phyloP scores from a whole-genome alignment of 2,329 filamentous ascomycete species.

The Claviceps digitariae region DNA sequence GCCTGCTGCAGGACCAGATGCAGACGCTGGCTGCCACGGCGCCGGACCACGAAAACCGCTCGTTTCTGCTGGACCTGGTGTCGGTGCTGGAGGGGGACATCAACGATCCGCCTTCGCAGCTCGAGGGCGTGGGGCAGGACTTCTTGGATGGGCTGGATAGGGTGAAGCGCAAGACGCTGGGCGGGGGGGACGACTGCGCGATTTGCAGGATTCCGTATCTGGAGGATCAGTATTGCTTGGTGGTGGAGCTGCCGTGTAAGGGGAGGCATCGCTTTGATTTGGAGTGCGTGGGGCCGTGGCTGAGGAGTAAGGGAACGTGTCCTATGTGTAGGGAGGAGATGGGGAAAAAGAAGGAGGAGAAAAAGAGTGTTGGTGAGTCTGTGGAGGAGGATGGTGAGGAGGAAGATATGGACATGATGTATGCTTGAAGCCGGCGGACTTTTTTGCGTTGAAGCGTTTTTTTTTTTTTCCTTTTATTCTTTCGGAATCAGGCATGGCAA shows the following conservation, averaged over 20 bases:
- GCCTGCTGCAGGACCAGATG: slow-evolving; percentile 46
- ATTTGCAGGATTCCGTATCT: slow-evolving; percentile 50
- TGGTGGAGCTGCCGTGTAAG: slow-evolving; percentile 51
- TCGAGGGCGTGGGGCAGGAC: slow-evolving; percentile 43
- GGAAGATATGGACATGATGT: slow-evolving; percentile 39
- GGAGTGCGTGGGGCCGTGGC: slow-evolving; percentile 55
- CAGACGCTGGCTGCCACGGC: slow-evolving; percentile 34
- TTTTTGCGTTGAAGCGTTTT: background rate
- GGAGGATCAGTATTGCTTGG: slow-evolving; percentile 48
- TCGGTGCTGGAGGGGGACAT: slow-evolving; percentile 35
- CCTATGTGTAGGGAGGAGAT: slow-evolving; percentile 50
- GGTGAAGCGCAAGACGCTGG: slow-evolving; percentile 37
- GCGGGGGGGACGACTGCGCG: slow-evolving; percentile 40
- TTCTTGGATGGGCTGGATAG: slow-evolving; percentile 48
- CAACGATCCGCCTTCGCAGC: slow-evolving; percentile 33
- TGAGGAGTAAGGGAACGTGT: slow-evolving; percentile 50
- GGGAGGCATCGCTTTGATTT: slow-evolving; percentile 46
- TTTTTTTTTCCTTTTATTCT: background rate
- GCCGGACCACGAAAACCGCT: slow-evolving; percentile 33
- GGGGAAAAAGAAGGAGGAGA: slow-evolving; percentile 42
- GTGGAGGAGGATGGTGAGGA: slow-evolving; percentile 34
- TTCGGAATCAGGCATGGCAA: background rate
- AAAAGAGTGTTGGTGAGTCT: slow-evolving; percentile 17
- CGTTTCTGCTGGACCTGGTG: slow-evolving; percentile 37
- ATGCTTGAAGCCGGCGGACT: slow-evolving; percentile 16